These are phyloP conservation scores for Rhodofomes roseus DNA, from an alignment of 1,284 basidiomycete species.

Conservation along the genomic window DNA sequence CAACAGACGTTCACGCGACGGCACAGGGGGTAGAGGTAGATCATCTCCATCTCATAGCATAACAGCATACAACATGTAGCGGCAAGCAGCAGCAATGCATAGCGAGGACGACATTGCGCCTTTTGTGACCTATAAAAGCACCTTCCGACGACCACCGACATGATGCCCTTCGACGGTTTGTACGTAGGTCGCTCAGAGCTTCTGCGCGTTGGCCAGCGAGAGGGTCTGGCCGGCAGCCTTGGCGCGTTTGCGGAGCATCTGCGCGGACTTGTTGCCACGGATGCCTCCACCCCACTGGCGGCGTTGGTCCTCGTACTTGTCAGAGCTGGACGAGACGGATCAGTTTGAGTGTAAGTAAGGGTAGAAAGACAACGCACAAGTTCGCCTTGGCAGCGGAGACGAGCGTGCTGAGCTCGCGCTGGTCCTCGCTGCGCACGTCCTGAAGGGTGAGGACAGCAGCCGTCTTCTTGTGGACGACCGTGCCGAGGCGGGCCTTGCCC, in stretches of 20 bases:
- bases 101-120: constrained; percentile 2
- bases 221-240: constrained; percentile 79
- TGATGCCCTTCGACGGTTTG: neutral
- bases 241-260: constrained; percentile 92
- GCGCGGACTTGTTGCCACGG: constrained; percentile 89
- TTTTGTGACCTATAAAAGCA: constrained; percentile 3
- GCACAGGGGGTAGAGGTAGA: neutral
- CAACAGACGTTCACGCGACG: neutral
- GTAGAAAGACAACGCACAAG: constrained; percentile 56
- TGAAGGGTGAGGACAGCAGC: constrained; percentile 88
- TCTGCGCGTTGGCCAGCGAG: constrained; percentile 51
- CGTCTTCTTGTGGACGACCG: constrained; percentile 98
- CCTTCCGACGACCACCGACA: neutral
- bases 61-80: constrained; percentile 7
- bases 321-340: constrained; percentile 52
- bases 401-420: constrained; percentile 89
- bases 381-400: constrained; percentile 96
- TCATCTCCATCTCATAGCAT: constrained; percentile 6
- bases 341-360: neutral
- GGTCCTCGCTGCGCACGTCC: constrained; percentile 94
- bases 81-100: neutral
- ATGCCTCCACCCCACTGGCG: constrained; percentile 96
- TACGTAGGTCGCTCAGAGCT: constrained; percentile 44
- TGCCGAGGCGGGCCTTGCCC: constrained; percentile 96
- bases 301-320: constrained; percentile 93